A percentile compares a stretch with the other conserved stretches of the same genome.
phyloP scores from a whole-genome alignment of 2,329 filamentous ascomycete species.

The Cladophialophora chaetospira region DNA sequence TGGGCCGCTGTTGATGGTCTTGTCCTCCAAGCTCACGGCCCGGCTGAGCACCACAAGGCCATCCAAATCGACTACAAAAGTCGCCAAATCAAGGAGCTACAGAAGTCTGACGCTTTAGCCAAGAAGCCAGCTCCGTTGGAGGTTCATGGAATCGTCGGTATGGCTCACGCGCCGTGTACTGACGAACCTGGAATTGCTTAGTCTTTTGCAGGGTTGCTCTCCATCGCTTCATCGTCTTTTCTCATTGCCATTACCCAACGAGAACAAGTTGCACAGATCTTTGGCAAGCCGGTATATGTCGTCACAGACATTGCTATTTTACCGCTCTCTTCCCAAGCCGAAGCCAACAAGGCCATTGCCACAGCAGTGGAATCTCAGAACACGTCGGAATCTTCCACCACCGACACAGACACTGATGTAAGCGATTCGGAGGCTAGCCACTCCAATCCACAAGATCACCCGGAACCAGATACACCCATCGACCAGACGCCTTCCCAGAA shows the following conservation, averaged over 20 bases:
- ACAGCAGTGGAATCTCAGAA: conserved; percentile 33
- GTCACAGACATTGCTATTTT: conserved; percentile 90
- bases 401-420: conserved; percentile 32
- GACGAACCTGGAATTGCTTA: conserved; percentile 1
- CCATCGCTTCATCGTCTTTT: conserved; percentile 77
- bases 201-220: conserved; percentile 70
- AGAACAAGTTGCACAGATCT: conserved; percentile 84
- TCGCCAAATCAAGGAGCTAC: conserved; percentile 51
- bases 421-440: conserved; percentile 36
- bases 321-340: conserved; percentile 73
- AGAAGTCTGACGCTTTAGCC: conserved; percentile 37
- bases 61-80: conserved; percentile 72
- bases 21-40: conserved; percentile 72
- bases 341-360: conserved; percentile 72
- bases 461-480: conserved; percentile 23
- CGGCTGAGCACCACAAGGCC: conserved; percentile 48
- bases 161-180: conserved; percentile 12
- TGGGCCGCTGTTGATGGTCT: conserved; percentile 81
- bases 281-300: conserved; percentile 79
- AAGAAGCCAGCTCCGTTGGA: conserved; percentile 47
- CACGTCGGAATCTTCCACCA: conserved; percentile 18
- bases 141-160: conserved; percentile 61
- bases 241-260: conserved; percentile 84
- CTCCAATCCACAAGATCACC: conserved; percentile 12
- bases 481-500: conserved; percentile 5